Percentiles rank a stretch among this genome's conserved stretches.
phyloP scores from a whole-genome alignment of 2,329 filamentous ascomycete species.

The Harringtonia aguacate region DNA sequence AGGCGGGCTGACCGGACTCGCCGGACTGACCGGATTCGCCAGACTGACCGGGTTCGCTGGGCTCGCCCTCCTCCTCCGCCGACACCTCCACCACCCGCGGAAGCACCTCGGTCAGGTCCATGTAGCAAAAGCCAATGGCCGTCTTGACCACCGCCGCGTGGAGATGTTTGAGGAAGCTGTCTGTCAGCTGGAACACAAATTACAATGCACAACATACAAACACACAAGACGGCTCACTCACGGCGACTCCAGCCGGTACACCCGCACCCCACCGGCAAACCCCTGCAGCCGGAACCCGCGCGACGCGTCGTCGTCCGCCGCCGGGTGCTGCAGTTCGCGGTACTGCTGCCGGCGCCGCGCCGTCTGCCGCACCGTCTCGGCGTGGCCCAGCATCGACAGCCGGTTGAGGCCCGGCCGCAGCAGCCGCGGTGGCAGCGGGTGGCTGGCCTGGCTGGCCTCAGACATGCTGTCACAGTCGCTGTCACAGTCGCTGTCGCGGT shows the following conservation, averaged over 20 bases:
- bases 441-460: neutral
- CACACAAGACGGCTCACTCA: neutral
- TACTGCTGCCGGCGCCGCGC: neutral
- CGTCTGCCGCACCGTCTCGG: slow-evolving; percentile 3
- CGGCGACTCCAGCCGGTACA: slow-evolving; percentile 7
- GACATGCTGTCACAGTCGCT: too few species aligned
- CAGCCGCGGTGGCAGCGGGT: neutral
- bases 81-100: slow-evolving; percentile 2
- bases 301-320: slow-evolving; percentile 2
- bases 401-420: too few species aligned
- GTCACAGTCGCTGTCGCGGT: neutral
- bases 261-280: slow-evolving; percentile 7
- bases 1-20: too few species aligned
- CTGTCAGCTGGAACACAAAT: neutral
- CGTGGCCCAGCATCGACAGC: slow-evolving; percentile 3
- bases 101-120: slow-evolving; percentile 3
- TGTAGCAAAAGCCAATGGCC: slow-evolving; percentile 7
- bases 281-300: slow-evolving; percentile 5
- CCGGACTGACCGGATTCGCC: too few species aligned
- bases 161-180: neutral
- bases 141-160: slow-evolving; percentile 1
- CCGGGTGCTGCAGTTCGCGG: slow-evolving; percentile 1
- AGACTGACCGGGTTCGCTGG: too few species aligned
- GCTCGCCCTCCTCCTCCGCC: neutral
- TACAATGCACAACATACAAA: neutral